Evolutionary conservation across 176 grass and related monocot genomes (phyloP), one percentile per base, ranked within the genome.

Genomic region (Poa pratensis): DNA sequence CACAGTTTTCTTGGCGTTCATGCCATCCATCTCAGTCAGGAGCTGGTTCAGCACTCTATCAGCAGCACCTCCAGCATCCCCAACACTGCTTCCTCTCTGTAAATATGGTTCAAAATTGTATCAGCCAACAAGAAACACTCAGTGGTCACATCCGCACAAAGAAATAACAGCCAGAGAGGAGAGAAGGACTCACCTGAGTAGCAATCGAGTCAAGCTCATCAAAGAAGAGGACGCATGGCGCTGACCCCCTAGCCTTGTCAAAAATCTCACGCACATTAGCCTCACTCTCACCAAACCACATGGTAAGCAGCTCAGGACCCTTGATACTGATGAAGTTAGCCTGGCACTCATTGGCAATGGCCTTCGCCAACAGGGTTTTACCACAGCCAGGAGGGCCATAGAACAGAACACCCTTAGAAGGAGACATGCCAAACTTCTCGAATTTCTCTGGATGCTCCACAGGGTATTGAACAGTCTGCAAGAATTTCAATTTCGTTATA

Each of bases 261-360:
- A 96, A 96, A 12, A 97, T 94, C 76, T 97, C 94, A 42, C 92
- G 85, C 3, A 97, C 94, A 85, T 97, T 97, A 9, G 94, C 92
- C 80, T 97, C 94, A 63, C 94, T 97, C 92, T 97, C 94, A 64
- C 94, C 94, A 82, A 97, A 97, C 94, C 92, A 97, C 92, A 97
- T 94, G n/a, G 94, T 96, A 58, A 96, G 89, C 10, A 96, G 78
- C 74, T 96, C 94, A 10, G 94, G 94, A 60, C 94, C 94, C 89
- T 96, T 97, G 23, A 97, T 90, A 82, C 94, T 97, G 54, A 97
- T 97, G 51, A 97, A 97, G 76, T 97, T 97, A 39, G 94, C 94
- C 80, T 97, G 92, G 63, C 94, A 97, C 86, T 97, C 94, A 19
- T 97, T 97, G 32, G 94, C 94, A 83, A 97, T 97, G 20, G 94